Evolutionary conservation across 768 basidiomycete genomes (phyloP).

Genomic region (Lentinula detonsa): DNA sequence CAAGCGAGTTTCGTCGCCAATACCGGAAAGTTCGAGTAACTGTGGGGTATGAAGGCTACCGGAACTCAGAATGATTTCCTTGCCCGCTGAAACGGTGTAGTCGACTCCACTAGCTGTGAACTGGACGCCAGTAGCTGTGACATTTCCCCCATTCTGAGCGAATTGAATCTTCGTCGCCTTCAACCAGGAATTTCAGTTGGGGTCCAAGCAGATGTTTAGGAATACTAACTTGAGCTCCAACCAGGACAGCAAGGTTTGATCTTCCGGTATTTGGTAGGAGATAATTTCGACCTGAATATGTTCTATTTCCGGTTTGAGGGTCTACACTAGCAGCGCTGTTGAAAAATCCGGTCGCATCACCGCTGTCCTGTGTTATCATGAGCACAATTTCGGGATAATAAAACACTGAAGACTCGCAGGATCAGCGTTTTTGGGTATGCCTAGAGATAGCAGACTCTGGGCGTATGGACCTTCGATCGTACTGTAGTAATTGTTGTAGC

Average conservation of each 20-base stretch:
- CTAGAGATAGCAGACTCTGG: not conserved
- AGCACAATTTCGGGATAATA: not conserved
- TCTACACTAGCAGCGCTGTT: not conserved
- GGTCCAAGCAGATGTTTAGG: too few relatives aligned
- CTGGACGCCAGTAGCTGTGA: constrained; percentile 33
- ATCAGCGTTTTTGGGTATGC: not conserved
- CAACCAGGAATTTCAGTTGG: not conserved
- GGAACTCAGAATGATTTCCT: constrained; percentile 38
- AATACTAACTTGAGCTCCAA: constrained; percentile 15
- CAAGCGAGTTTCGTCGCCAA: constrained; percentile 35
- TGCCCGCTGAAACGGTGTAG: constrained; percentile 29
- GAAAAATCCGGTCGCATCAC: constrained; percentile 1
- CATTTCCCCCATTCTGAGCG: not conserved
- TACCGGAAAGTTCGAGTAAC: constrained; percentile 47
- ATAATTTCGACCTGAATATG: constrained; percentile 2
- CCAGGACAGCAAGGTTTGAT: constrained; percentile 20
- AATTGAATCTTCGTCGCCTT: constrained; percentile 13
- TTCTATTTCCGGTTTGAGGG: not conserved
- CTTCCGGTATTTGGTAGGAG: constrained; percentile 6
- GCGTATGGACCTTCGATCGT: not conserved
- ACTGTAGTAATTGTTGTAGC: not conserved
- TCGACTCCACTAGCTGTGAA: constrained; percentile 21
- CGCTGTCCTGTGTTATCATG: not conserved
- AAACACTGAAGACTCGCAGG: not conserved
- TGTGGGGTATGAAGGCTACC: constrained; percentile 32